Evolutionary conservation across 768 basidiomycete species (phyloP).

Genomic region (Boletus sp.): DNA sequence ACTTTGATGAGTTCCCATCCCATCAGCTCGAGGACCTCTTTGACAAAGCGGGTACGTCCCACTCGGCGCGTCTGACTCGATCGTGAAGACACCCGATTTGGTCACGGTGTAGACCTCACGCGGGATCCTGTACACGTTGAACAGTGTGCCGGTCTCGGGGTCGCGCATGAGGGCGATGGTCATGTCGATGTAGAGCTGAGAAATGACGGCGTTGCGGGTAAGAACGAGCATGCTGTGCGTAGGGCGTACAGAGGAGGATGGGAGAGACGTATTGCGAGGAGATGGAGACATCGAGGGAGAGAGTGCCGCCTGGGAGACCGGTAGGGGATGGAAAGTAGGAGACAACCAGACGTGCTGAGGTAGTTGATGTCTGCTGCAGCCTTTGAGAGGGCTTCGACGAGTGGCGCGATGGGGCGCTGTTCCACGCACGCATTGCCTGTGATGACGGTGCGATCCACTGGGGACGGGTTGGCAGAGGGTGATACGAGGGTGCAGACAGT

Average conservation of each 20-base stretch:
- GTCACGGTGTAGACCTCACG: conserved; percentile 78
- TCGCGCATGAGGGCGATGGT: conserved; percentile 96
- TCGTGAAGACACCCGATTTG: conserved; percentile 59
- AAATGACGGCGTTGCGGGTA: conserved; percentile 93
- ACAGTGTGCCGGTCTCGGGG: conserved; percentile 51
- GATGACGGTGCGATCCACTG: conserved; percentile 64
- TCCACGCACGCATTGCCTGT: conserved; percentile 99
- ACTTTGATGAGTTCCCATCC: no score
- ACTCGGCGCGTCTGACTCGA: conserved; percentile 93
- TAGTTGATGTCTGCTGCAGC: conserved; percentile 82
- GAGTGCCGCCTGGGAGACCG: conserved; percentile 80
- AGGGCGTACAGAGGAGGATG: conserved; percentile 94
- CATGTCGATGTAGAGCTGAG: conserved; percentile 99
- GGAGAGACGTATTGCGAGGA: conserved; percentile 99
- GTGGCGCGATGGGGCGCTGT: conserved; percentile 93
- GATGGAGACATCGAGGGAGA: conserved; percentile 89
- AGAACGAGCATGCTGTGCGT: conserved; percentile 93
- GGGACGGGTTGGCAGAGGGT: conserved; percentile 33
- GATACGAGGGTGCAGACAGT: conserved; percentile 92
- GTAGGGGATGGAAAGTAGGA: conserved; percentile 84
- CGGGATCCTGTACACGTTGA: conserved; percentile 89
- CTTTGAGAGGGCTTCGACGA: conserved; percentile 82
- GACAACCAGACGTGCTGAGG: conserved; percentile 77
- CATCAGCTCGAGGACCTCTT: conserved; percentile 91
- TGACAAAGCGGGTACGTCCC: conserved; percentile 98